Evolutionary conservation across 2,329 filamentous ascomycete genomes (phyloP), one percentile per base, ranked within the genome.

Genomic region (Sporothrix globosa): DNA sequence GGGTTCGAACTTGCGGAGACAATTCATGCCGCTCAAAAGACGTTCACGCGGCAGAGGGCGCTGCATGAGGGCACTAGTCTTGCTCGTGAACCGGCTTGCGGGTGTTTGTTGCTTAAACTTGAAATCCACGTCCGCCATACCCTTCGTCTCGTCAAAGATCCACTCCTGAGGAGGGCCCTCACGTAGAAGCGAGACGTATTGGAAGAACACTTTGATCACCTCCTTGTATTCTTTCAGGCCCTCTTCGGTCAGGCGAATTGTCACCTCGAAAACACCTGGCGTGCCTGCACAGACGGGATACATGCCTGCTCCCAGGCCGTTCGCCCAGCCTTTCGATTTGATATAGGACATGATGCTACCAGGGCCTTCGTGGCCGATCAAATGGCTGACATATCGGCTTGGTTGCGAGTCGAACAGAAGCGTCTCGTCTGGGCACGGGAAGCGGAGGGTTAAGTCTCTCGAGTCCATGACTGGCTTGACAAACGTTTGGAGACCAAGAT

Each of bases 81-180:
- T 89, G 82, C 93, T 97, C 0, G 93, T 96, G 76, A 97, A 98
- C 39, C 91, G 88, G 77, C 91, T 96, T 1, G 95, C 93, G 0
- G 92, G 92, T 2, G 90, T 92, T 83, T 98, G 98, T 78, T 98
- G 92, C 80, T 90, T 92, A 81, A 97, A 99, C 74, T 91, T 92
- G 84, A 99, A 99, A 75, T 97, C 92, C 14, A 98, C 92, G 74
- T 98, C 94, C 58, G 92, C 90, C 82, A 98, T 89, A 48, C 90
- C 90, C 80, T 93, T 95, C 79, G 96, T 91, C 80, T 99, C 96
- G 44, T 97, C 88, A 71, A 96, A 94, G 71, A 98, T 93, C 96
- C 96, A 98, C 78, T 96, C 85, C 75, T 96, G 91, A 0, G 95
- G 94, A 5, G 91, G 87, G 2, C 86, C 85, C 76, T 97, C 92